Evolutionary conservation across 768 basidiomycete species (phyloP), one percentile per base, ranked within the genome.

Genomic region (Rhizopogon vesiculosus): DNA sequence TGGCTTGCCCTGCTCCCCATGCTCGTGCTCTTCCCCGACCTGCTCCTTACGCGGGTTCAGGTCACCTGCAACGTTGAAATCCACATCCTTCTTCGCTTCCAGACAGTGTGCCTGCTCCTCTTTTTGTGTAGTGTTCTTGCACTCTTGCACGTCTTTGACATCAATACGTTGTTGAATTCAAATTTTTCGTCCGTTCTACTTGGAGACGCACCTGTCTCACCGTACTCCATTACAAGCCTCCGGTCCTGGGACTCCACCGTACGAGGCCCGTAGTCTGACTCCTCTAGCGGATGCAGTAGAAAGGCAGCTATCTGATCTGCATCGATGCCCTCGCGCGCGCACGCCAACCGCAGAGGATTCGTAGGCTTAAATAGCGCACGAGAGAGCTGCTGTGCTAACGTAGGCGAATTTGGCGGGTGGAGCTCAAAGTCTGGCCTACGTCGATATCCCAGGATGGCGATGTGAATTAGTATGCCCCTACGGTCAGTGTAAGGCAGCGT

Each of bases 381-480:
- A 8, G 71, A 74, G 29, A 84, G 77, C 40, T 80, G 72, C 58
- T 75, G 71, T 10, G 63, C 59, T 45, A 69, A 64, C 13, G 69
- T 68, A 6, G 73, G 74, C 56, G 83, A 75, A 10, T 73, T 73
- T 0, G 71, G 72, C 4, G 82, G 78, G 13, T 68, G 62, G 8
- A 78, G 58, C 52, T 74, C 71, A 60, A 81, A 84, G 9, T 74
- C 72, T 3, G 82, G 80, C 10, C 60, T 25, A 2, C 68, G 73
- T 2, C 64, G 75, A 54, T 82, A 84, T 3, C 82, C 84, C 16
- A 79, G 66, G 10, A 63, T 64, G 0, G 84, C 83, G 5, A 73
- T 73, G 25, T 69, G 70, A 51, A 85, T 78, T 19, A 85, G 69
- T 48, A 85, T 82, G 1, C 76, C 70, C 9, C 82, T 84, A 58